Base-by-base conservation (phyloP, 1,284 basidiomycete species). In the Cystobasidium slooffiae region DNA sequence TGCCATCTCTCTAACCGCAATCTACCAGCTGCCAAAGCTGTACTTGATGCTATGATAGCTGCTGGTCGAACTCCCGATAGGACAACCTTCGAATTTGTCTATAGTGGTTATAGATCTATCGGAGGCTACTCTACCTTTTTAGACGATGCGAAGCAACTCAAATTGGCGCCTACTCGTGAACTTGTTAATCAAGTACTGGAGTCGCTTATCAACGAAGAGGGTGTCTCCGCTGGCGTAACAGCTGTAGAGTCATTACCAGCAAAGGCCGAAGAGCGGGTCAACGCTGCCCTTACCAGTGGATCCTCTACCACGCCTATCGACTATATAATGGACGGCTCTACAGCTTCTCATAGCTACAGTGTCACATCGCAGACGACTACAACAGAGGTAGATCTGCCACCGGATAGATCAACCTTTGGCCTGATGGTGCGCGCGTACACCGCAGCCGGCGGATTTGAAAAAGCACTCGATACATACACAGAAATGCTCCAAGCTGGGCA, bases 1-100 rank as follows among this genome's bases (percentile, higher is more conserved):
- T 74, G 75, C 1, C 68, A 75, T 8, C 72, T 79, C 12, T 67
- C 51, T 22, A 72, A 68, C 37, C 64, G 61, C 12, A 63, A 78
- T 18, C 55, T 79, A 6, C 20, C 37, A 10, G 55, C 44, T 22
- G 78, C 78, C 14, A 75, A 77, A 55, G 64, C 49, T 1, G 66
- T 75, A 0, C 59, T 77, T 6, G 70, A 46, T 18, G 37, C 46
- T 22, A 56, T 56, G 53, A 37, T 37, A 47, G 64, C 39, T 22
- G 20, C 59, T 12, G 69, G 69, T 9, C 41, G 63, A 37, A 51
- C 41, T 20, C 69, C 61, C 20, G n/a, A 59, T 44, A n/a, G 55
- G 8, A 16, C 37, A 18, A 63, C 69, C 14, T 72, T 63, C 37
- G 44, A 59, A 31, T 63, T 52, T 20, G 24, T 72, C 43, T 49